Base-by-base conservation (phyloP, 768 basidiomycete species). In the Tricholoma sp. region DNA sequence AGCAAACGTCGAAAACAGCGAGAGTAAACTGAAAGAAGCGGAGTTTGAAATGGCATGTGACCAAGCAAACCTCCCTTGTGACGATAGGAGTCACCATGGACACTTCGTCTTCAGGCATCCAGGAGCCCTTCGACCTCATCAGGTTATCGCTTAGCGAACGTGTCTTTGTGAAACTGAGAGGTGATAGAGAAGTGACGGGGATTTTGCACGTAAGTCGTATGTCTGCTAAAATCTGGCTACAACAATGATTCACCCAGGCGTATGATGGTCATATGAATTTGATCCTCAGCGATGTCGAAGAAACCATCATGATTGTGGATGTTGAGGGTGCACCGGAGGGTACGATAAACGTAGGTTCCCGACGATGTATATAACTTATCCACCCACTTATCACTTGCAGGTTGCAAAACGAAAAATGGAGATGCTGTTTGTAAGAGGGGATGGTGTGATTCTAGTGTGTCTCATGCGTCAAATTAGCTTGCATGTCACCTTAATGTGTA, bases 261-360 rank as follows among this genome's bases (percentile, higher is more conserved):
- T 98, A 98, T 67, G 97, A 99, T 75, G 97, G 95, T n/a, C 97
- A 98, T 72, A 98, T 98, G 97, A 98, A 99, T 72, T 80, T 99
- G 65, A 97, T 99, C 61, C 79, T 99, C 64, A 94, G 92, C 65
- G 92, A 98, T 67, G 97, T 98, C 14, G 96, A 98, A 69, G 97
- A 99, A 76, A 94, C 89, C 2, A 93, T 98, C 60, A 90, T 95
- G 84, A 80, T 97, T 60, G 93, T 98, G n/a, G 94, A 98, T 62
- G 74, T 80, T n/a, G 94, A 95, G 34, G 81, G 80, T 43, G 83
- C 75, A 10, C 72, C 78, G 7, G 79, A 82, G 52, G 81, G 81
- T 1, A 80, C 84, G 21, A 85, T 94, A 9, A 89, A 86, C 64
- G 88, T 88, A 67, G 55, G 76, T 65, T 8, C 19, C 12, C 47